Evolutionary conservation across 257 asterid genomes (phyloP).

Genomic region (Schizonepeta tenuifolia): DNA sequence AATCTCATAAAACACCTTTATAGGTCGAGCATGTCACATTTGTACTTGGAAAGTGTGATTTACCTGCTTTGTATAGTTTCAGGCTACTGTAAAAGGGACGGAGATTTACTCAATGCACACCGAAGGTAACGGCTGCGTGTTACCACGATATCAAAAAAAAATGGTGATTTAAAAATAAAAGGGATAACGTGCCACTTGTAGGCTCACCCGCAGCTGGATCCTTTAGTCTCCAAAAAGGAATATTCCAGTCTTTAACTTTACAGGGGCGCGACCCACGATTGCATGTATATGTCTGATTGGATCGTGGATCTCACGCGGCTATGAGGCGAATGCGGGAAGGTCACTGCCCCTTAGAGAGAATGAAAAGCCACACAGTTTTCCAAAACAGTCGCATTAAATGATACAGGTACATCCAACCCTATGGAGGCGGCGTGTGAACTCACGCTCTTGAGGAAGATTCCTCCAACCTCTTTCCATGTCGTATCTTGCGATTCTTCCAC

Average conservation of each 20-base stretch:
- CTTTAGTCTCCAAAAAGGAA: slow-evolving; percentile 16
- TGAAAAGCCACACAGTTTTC: slow-evolving; percentile 24
- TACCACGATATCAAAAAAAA: no score
- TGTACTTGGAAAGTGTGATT: no score
- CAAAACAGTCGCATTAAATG: slow-evolving; percentile 23
- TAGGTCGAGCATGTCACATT: no score
- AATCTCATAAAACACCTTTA: no score
- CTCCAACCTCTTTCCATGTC: background rate
- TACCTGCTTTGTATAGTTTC: no score
- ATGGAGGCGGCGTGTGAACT: slow-evolving; percentile 13
- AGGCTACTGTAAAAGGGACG: no score
- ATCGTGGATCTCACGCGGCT: slow-evolving; percentile 18
- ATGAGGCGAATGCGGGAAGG: background rate
- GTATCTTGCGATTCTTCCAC: slow-evolving; percentile 30
- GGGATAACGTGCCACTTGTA: background rate
- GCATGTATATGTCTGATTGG: slow-evolving; percentile 17
- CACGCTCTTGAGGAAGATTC: slow-evolving; percentile 30
- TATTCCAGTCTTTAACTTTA: slow-evolving; percentile 21
- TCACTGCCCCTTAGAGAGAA: slow-evolving; percentile 18
- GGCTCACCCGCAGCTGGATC: slow-evolving; percentile 20
- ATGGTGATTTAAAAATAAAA: no score
- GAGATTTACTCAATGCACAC: no score
- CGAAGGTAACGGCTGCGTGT: no score
- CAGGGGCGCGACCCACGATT: background rate
- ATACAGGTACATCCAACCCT: slow-evolving; percentile 27